Conservation (phyloP, 163 green algal genomes). For the Chlamydomonas reinhardtii region DNA sequence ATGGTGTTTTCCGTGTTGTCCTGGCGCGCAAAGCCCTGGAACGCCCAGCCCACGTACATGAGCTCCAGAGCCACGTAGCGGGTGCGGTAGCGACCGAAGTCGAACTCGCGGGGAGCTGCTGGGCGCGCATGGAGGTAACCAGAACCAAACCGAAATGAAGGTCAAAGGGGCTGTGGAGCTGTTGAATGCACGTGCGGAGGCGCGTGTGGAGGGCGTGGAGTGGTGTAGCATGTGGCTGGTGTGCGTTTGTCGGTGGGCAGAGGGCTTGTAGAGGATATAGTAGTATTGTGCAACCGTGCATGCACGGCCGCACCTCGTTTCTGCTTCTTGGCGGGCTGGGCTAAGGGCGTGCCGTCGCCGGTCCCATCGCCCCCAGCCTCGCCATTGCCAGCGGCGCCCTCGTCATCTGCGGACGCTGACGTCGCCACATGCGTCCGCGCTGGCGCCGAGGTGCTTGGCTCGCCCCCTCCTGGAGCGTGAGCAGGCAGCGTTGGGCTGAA, state of each 20-base stretch:
- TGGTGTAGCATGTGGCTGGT: neutral
- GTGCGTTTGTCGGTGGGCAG: too few species aligned
- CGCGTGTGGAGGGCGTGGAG: neutral
- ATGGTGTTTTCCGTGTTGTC: slow-evolving; percentile 77
- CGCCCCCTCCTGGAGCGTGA: neutral
- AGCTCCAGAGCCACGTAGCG: slow-evolving; percentile 89
- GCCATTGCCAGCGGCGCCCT: neutral
- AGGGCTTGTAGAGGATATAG: too few species aligned
- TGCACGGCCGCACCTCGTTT: neutral
- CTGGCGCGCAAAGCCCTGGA: slow-evolving; percentile 88
- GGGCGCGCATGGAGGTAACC: too few species aligned
- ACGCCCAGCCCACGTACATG: slow-evolving; percentile 88
- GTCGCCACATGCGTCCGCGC: too few species aligned
- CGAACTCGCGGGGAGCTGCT: slow-evolving; percentile 57
- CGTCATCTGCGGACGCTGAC: neutral
- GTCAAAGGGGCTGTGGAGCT: too few species aligned
- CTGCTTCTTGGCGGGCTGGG: slow-evolving; percentile 26
- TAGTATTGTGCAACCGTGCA: too few species aligned
- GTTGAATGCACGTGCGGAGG: too few species aligned
- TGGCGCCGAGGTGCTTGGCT: neutral
- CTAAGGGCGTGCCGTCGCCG: neutral
- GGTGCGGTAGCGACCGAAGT: slow-evolving; percentile 73
- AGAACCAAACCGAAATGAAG: too few species aligned
- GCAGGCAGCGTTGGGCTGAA: too few species aligned
- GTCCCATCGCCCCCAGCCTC: too few species aligned